Percentiles rank a stretch among this genome's conserved stretches.
Evolutionary conservation across 179 eudicot genomes (phyloP).

Genomic region (Pouteria campechiana): DNA sequence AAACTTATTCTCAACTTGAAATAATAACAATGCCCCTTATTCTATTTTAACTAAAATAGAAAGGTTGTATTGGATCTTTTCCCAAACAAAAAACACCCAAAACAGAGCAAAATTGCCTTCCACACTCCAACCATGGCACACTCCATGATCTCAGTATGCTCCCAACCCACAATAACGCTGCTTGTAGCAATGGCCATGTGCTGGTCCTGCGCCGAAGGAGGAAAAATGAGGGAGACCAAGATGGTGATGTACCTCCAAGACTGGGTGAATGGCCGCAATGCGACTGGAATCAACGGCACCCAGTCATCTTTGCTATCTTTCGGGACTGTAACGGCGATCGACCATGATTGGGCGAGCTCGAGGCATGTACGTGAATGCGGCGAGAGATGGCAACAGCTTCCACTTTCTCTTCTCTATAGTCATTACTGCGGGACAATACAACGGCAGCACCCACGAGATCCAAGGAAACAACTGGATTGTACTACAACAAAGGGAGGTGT

Average conservation of each 20-base stretch:
- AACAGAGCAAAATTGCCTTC: too few species aligned
- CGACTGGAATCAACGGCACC: not conserved
- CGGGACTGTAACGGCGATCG: not conserved
- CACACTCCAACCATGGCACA: too few species aligned
- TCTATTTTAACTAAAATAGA: too few species aligned
- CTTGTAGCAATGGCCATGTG: too few species aligned
- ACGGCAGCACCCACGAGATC: slow-evolving; percentile 2
- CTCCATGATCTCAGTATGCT: too few species aligned
- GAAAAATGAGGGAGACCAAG: not conserved
- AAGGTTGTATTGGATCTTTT: too few species aligned
- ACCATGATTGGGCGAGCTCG: not conserved
- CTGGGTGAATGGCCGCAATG: not conserved
- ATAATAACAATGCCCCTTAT: too few species aligned
- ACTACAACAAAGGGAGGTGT: not conserved
- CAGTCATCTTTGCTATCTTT: not conserved
- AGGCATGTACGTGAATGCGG: not conserved
- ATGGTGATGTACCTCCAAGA: not conserved
- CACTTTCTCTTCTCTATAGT: not conserved
- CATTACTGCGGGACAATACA: not conserved
- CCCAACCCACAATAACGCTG: too few species aligned
- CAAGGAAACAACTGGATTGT: not conserved
- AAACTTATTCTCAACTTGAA: too few species aligned
- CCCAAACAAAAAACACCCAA: too few species aligned
- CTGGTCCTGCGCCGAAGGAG: too few species aligned
- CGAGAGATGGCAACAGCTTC: not conserved